Evolutionary conservation across 2,329 filamentous ascomycete species (phyloP).

Genomic region (Hypoxylon sp.): DNA sequence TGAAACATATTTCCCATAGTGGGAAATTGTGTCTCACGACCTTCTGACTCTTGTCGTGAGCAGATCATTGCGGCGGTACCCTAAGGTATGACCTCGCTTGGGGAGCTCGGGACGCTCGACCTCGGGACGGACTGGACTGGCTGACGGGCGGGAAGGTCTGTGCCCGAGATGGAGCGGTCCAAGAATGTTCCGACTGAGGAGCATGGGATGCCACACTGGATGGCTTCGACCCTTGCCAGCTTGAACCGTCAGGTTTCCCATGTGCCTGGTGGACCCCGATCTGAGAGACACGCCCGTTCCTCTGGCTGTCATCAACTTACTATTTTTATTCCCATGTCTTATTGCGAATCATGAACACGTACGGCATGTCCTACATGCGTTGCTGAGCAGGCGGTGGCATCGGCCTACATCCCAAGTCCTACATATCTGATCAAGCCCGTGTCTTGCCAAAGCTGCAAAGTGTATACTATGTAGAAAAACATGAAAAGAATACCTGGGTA

Average conservation of each 20-base stretch:
- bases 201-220: no score
- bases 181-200: constrained; percentile 33
- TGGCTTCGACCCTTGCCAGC: no score
- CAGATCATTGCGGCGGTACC: not conserved
- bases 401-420: not conserved
- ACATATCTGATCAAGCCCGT: constrained; percentile 9
- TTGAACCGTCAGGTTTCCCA: not conserved
- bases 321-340: not conserved
- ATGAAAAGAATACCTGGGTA: constrained; percentile 17
- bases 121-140: no score
- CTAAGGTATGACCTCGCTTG: no score
- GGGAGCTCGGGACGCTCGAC: no score
- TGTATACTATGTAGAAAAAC: constrained; percentile 28
- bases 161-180: constrained; percentile 14
- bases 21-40: not conserved
- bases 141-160: constrained; percentile 9
- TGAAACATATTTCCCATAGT: not conserved
- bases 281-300: not conserved
- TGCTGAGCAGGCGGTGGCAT: constrained; percentile 6
- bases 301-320: not conserved
- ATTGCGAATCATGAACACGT: constrained; percentile 3
- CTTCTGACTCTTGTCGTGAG: not conserved
- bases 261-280: not conserved
- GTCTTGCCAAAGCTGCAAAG: constrained; percentile 22
- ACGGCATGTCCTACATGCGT: not conserved